phyloP scores from a whole-genome alignment of 2,329 filamentous ascomycete species.

The Hypomyces rosellus region DNA sequence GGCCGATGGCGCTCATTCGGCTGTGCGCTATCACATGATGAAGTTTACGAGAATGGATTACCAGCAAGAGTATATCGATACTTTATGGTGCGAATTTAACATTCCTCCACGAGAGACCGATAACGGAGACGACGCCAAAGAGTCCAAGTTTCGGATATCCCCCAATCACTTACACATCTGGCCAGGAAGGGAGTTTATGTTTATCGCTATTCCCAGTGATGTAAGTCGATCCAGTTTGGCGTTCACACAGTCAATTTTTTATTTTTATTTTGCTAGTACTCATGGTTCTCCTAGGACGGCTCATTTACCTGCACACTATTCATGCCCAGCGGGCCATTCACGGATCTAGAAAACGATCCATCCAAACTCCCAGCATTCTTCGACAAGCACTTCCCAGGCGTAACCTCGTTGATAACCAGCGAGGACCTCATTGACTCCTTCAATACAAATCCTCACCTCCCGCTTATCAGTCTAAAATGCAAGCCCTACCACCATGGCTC shows the following conservation, averaged over 20 bases:
- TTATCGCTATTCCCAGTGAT: constrained; percentile 83
- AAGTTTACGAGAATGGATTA: constrained; percentile 90
- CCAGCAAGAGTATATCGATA: constrained; percentile 90
- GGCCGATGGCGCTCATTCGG: constrained; percentile 90
- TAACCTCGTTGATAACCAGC: constrained; percentile 63
- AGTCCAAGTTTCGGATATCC: constrained; percentile 65
- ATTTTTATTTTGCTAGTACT: neutral
- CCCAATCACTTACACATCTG: constrained; percentile 96
- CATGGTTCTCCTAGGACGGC: constrained; percentile 54
- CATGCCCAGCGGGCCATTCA: constrained; percentile 65
- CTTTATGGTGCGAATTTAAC: constrained; percentile 93
- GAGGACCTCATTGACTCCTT: constrained; percentile 69
- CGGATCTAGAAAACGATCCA: constrained; percentile 57
- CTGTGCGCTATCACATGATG: constrained; percentile 90
- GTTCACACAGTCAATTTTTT: neutral
- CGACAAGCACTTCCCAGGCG: constrained; percentile 77
- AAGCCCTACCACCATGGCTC: constrained; percentile 74
- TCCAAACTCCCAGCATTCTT: constrained; percentile 65
- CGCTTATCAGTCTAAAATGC: constrained; percentile 90
- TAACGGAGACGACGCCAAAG: constrained; percentile 20
- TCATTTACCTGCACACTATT: constrained; percentile 96
- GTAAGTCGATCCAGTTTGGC: constrained; percentile 31
- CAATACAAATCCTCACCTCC: constrained; percentile 76
- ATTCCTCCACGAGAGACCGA: constrained; percentile 50
- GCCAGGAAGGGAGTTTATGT: constrained; percentile 93